Conservation (phyloP, 805 yeast genomes). For the Starmerella lactis-condensi region DNA sequence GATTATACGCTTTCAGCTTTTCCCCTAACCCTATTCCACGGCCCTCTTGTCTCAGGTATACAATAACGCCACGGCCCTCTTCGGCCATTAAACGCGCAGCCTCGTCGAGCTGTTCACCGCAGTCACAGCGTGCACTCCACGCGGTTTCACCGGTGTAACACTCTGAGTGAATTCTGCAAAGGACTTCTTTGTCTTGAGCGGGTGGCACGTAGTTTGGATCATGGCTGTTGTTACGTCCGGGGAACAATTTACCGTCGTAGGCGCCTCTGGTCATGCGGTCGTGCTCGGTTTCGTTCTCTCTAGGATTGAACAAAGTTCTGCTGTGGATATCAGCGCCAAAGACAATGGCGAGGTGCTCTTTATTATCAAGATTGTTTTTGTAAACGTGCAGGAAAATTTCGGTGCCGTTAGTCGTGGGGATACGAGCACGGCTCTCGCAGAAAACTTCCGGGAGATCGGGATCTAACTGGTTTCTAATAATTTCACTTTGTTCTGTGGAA, state of each 20-base stretch:
- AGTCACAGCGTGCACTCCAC: slow-evolving; percentile 97
- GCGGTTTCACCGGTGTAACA: slow-evolving; percentile 99
- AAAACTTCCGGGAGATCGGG: slow-evolving; percentile 48
- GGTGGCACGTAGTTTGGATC: slow-evolving; percentile 2
- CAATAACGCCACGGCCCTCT: slow-evolving; percentile 81
- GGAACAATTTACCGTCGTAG: slow-evolving; percentile 71
- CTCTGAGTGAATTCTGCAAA: slow-evolving; percentile 87
- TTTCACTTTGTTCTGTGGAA: too few relatives aligned
- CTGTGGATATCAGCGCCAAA: slow-evolving; percentile 86
- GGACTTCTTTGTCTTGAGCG: slow-evolving; percentile 18
- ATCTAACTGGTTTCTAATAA: too few relatives aligned
- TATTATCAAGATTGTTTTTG: slow-evolving; percentile 65
- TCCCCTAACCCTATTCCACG: slow-evolving; percentile 98
- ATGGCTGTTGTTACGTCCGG: slow-evolving; percentile 40
- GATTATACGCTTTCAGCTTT: slow-evolving; percentile 84
- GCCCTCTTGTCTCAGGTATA: slow-evolving; percentile 92
- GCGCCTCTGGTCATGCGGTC: slow-evolving; percentile 99
- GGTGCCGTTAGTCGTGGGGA: slow-evolving; percentile 88
- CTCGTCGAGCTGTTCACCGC: slow-evolving; percentile 98
- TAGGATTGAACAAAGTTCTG: slow-evolving; percentile 40
- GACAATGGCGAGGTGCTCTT: slow-evolving; percentile 93
- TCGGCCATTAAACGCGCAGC: slow-evolving; percentile 87
- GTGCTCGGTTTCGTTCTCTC: slow-evolving; percentile 61
- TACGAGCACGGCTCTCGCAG: slow-evolving; percentile 86
- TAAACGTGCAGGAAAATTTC: slow-evolving; percentile 85